Base-by-base conservation (phyloP, 2,329 filamentous ascomycete species). In the Exophiala lecanii-corni region DNA sequence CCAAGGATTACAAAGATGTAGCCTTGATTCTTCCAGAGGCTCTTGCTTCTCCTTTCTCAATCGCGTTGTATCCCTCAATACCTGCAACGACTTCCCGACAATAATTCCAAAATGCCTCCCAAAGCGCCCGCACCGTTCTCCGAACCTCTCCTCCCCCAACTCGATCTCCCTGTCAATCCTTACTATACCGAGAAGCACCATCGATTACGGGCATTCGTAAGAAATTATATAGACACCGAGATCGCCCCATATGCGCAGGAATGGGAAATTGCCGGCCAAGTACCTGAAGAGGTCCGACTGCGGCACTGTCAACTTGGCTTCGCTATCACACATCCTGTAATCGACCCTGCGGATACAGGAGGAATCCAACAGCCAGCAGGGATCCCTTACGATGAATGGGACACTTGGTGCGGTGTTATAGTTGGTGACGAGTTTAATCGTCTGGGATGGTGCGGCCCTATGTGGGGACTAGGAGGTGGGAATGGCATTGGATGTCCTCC, bases 101-200 rank as follows among this genome's bases (percentile, higher is more conserved):
- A n/a, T n/a, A n/a, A n/a, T n/a, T n/a, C n/a, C n/a, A n/a, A n/a
- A n/a, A n/a, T n/a, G n/a, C n/a, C n/a, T n/a, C n/a, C 48, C 21
- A 36, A 19, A n/a, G 16, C 34, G 12, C 51, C 60, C 41, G 62
- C 84, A 15, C 84, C 84, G 37, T 86, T 88, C 66, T 79, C 81
- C 2, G 84, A 89, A 56, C 84, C 84, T 1, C 76, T 72, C 82
- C 4, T 88, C 81, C 67, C 72, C 85, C 44, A 84, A 82, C 72
- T 71, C 55, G 82, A 82, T 36, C 70, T 86, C 2, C 84, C 84
- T 0, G 82, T 79, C 1, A 51, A 53, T 1, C 79, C 83, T 7
- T 84, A 86, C 67, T 85, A 84, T 66, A 81, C 74, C 15, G 70
- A 75, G 2, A 78, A 79, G 4, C 83, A 88, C 58, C 68, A 71